phyloP scores from a whole-genome alignment of 176 grass and related monocot species.

The Melocanna baccifera region DNA sequence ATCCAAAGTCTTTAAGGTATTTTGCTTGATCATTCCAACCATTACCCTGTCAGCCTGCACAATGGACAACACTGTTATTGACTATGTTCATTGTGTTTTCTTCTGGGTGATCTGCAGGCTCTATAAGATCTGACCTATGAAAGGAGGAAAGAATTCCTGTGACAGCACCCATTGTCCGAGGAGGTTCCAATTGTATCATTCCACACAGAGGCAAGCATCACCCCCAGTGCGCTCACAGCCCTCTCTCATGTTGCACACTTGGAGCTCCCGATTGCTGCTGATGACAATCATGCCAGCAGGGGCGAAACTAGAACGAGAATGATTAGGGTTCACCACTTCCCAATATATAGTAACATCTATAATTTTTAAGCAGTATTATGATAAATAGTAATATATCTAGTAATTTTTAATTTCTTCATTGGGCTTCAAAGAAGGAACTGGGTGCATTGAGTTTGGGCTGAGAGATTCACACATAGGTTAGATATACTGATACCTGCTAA shows the following conservation, averaged over 20 bases:
- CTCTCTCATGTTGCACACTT: slow-evolving; percentile 81
- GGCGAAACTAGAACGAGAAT: too few relatives aligned
- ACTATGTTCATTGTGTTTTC: slow-evolving; percentile 16
- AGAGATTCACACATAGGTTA: too few relatives aligned
- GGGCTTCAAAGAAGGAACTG: too few relatives aligned
- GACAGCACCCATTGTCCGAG: slow-evolving; percentile 47
- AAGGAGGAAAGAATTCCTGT: slow-evolving; percentile 70
- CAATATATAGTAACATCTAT: too few relatives aligned
- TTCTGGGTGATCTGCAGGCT: slow-evolving; percentile 80
- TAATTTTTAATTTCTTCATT: too few relatives aligned
- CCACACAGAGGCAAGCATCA: slow-evolving; percentile 89
- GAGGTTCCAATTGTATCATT: slow-evolving; percentile 72
- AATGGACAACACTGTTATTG: not conserved
- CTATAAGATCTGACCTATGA: slow-evolving; percentile 80
- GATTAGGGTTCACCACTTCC: too few relatives aligned
- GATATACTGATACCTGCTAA: too few relatives aligned
- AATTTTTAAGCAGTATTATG: too few relatives aligned
- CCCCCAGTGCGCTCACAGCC: slow-evolving; percentile 59
- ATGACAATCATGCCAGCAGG: too few relatives aligned
- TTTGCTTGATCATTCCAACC: slow-evolving; percentile 21
- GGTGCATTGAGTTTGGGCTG: too few relatives aligned
- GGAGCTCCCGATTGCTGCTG: slow-evolving; percentile 62
- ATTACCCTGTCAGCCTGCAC: not conserved
- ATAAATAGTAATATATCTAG: too few relatives aligned
- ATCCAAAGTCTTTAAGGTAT: slow-evolving; percentile 86